Evolutionary conservation across 352 stramenopile genomes (phyloP).

Genomic region (Pilasporangium apinafurcum): DNA sequence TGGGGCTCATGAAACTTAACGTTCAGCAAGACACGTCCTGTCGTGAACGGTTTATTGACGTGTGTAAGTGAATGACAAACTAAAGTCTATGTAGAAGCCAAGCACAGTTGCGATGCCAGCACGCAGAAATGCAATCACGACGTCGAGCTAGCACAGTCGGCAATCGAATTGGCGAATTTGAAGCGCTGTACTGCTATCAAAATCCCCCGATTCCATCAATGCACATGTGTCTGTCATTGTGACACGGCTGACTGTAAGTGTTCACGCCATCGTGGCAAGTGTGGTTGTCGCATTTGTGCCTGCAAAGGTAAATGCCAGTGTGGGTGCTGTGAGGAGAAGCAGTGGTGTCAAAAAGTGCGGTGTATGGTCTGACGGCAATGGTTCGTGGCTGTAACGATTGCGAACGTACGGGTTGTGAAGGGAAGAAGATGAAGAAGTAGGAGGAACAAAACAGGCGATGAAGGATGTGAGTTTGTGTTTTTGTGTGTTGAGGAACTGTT

Average conservation of each 20-base stretch:
- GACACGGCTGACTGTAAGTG: constrained; percentile 17
- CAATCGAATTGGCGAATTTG: constrained; percentile 88
- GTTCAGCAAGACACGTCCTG: too few relatives aligned
- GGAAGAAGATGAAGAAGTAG: too few relatives aligned
- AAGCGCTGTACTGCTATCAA: constrained; percentile 32
- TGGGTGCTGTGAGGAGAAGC: constrained; percentile 14
- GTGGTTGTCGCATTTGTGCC: constrained; percentile 13
- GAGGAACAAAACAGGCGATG: too few relatives aligned
- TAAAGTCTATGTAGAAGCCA: constrained; percentile 47
- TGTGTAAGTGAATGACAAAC: constrained; percentile 92
- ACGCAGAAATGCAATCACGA: constrained; percentile 38
- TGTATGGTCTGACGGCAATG: too few relatives aligned
- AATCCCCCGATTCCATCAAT: constrained; percentile 18
- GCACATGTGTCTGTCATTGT: constrained; percentile 24
- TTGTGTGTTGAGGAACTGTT: too few relatives aligned
- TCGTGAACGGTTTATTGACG: constrained; percentile 91
- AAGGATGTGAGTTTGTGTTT: too few relatives aligned
- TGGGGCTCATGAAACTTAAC: too few relatives aligned
- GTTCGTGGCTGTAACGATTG: too few relatives aligned
- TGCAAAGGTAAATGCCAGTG: constrained; percentile 26
- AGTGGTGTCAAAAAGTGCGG: too few relatives aligned
- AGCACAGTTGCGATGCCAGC: constrained; percentile 13
- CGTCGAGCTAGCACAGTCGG: constrained; percentile 56
- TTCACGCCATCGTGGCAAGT: constrained; percentile 22
- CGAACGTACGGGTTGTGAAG: constrained; percentile 4